Evolutionary conservation across 306 rosid genomes (phyloP), one percentile per base, ranked within the genome.

Genomic region (Sphenostylis stenocarpa): DNA sequence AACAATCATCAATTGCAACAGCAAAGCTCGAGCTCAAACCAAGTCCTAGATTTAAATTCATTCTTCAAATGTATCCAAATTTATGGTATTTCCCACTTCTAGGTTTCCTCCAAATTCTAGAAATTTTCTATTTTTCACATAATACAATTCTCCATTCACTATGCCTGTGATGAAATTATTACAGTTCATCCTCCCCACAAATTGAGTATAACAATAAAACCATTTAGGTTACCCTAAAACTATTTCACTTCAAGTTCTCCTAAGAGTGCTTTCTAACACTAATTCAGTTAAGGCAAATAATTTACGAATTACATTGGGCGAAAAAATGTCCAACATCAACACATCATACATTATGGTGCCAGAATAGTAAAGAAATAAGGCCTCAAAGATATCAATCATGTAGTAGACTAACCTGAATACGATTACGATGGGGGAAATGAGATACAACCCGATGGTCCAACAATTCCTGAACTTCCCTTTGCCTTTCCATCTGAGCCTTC

Each of bases 401-500:
- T 20, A 73, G 21, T 7, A 60, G 60, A 79, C 82, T 44, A 82
- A 95, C 99, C 97, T 95, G 99, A 79, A 96, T 96, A 76, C 99
- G 97, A 80, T 96, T 92, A 76, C 97, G 97, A 81, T 96, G 99
- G 81, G 96, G 84, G 56, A 96, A 96, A 77, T 84, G 87, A 34
- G 99, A 89, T 70, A 96, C 99, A 4, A 89, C 88, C 47, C 78
- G 88, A 51, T 78, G 93, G 81, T 88, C 90, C 64, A 80, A 82
- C 84, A 96, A 86, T 45, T 77, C 90, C 77, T 88, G 91, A 85
- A 91, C 86, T 79, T 96, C 98, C 49, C 81, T 73, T 70, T 87
- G 91, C 68, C 99, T 92, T 76, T 91, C 96, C 82, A 77, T 85
- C 88, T 86, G 90, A 77, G 93, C 88, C 84, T 81, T 92, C 87